These are phyloP conservation scores for Blastobotrys raffinosifermentans DNA, from an alignment of 1,139 yeast species.

Conservation along the genomic window DNA sequence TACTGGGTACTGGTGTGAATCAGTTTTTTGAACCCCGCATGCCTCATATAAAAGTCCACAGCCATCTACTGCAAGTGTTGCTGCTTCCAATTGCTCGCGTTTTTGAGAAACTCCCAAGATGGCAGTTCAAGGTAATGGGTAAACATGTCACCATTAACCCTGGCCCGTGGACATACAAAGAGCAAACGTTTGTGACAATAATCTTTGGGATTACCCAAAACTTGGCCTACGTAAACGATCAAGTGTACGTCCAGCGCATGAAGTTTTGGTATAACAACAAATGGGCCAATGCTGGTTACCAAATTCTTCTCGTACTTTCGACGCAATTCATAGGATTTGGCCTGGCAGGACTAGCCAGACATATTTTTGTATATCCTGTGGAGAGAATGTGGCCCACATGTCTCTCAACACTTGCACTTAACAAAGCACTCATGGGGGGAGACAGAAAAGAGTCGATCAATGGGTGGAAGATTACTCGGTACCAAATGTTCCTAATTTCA, in stretches of 20 bases:
- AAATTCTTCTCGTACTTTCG: conserved; percentile 44
- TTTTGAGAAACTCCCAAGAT: conserved; percentile 39
- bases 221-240: conserved; percentile 29
- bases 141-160: conserved; percentile 42
- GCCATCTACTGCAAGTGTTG: conserved; percentile 50
- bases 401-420: conserved; percentile 52
- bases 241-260: conserved; percentile 41
- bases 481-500: conserved; percentile 40
- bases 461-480: conserved; percentile 50
- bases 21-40: conserved; percentile 53
- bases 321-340: conserved; percentile 60
- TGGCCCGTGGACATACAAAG: conserved; percentile 62
- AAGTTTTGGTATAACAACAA: conserved; percentile 36
- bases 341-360: conserved; percentile 55
- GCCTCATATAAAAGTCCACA: conserved; percentile 41
- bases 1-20: conserved; percentile 51
- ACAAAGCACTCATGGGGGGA: conserved; percentile 45
- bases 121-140: conserved; percentile 40
- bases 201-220: conserved; percentile 17
- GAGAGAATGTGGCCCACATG: conserved; percentile 53
- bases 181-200: conserved; percentile 54
- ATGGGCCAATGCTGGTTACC: conserved; percentile 48
- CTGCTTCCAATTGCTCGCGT: conserved; percentile 48
- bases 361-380: conserved; percentile 51
- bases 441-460: conserved; percentile 32